Evolutionary conservation across 257 asterid species (phyloP).

Genomic region (Salvia miltiorrhiza): DNA sequence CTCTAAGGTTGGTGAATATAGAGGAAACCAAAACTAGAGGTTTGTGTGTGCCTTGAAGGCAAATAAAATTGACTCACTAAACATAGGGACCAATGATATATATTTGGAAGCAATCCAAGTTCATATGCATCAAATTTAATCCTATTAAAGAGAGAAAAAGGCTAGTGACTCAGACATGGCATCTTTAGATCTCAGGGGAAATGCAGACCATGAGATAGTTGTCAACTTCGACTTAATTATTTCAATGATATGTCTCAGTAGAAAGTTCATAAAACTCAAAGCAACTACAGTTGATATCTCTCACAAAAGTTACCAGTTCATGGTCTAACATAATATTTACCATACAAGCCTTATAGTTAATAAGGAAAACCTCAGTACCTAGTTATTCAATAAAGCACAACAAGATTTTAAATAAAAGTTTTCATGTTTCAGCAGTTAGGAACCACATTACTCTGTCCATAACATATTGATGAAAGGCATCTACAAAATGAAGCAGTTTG

Average conservation of each 20-base stretch:
- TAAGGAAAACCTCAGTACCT: not conserved
- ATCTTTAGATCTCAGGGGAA: not conserved
- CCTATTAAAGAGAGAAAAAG: not conserved
- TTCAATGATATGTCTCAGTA: not conserved
- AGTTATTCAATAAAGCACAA: conserved; percentile 10
- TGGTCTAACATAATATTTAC: not conserved
- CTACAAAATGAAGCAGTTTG: conserved; percentile 91
- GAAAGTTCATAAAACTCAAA: not conserved
- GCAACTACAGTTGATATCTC: not conserved
- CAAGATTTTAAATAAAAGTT: not conserved
- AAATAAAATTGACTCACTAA: not conserved
- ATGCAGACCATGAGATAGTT: not conserved
- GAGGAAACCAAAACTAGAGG: not conserved
- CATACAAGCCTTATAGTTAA: not conserved
- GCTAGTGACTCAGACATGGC: not conserved
- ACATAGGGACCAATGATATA: not conserved
- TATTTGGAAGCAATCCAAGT: not conserved
- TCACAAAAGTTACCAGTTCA: conserved; percentile 5
- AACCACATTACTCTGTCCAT: conserved; percentile 82
- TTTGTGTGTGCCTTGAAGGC: not conserved
- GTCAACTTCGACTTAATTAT: not conserved
- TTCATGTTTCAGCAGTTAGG: conserved; percentile 10
- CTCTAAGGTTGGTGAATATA: not conserved
- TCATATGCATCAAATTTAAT: not conserved
- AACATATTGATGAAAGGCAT: conserved; percentile 97